Evolutionary conservation across 495 filamentous ascomycete species (phyloP).

Genomic region (Talaromyces wortmannii): DNA sequence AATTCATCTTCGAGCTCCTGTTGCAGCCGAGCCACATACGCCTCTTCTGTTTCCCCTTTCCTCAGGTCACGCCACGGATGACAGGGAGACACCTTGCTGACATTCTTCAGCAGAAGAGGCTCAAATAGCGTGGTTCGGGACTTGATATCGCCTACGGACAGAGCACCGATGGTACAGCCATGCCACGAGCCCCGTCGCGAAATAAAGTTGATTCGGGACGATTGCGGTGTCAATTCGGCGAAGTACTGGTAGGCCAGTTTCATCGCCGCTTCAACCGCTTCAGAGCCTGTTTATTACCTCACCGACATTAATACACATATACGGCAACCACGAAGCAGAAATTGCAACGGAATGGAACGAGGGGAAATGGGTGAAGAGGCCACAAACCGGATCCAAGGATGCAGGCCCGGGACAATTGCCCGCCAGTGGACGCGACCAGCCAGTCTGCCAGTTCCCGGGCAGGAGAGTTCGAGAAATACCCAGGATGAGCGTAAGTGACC

Average conservation of each 20-base stretch:
- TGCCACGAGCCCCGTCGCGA: conserved; percentile 61
- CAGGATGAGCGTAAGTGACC: conserved; percentile 33
- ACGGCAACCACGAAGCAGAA: conserved; percentile 8
- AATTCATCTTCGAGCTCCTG: conserved; percentile 71
- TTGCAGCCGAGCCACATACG: conserved; percentile 52
- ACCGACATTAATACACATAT: conserved; percentile 16
- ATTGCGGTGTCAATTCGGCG: conserved; percentile 26
- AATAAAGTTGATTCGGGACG: conserved; percentile 46
- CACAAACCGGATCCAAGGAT: conserved; percentile 8
- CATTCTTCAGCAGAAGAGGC: conserved; percentile 49
- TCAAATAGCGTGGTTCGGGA: conserved; percentile 54
- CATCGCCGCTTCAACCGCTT: conserved; percentile 54
- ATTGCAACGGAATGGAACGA: no score
- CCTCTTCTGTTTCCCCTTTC: conserved; percentile 22
- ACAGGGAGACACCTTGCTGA: conserved; percentile 57
- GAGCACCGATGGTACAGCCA: conserved; percentile 61
- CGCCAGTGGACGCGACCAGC: conserved; percentile 38
- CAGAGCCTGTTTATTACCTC: conserved; percentile 24
- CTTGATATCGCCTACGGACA: conserved; percentile 56
- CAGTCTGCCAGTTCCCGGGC: conserved; percentile 29
- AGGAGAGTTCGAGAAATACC: conserved; percentile 24
- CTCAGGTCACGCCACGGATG: conserved; percentile 50
- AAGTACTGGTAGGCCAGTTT: conserved; percentile 45
- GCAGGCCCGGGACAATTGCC: conserved; percentile 13
- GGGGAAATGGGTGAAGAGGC: no score